Conservation (phyloP, 371 early-diverging fungal species). For the Mucor velutinosus region DNA sequence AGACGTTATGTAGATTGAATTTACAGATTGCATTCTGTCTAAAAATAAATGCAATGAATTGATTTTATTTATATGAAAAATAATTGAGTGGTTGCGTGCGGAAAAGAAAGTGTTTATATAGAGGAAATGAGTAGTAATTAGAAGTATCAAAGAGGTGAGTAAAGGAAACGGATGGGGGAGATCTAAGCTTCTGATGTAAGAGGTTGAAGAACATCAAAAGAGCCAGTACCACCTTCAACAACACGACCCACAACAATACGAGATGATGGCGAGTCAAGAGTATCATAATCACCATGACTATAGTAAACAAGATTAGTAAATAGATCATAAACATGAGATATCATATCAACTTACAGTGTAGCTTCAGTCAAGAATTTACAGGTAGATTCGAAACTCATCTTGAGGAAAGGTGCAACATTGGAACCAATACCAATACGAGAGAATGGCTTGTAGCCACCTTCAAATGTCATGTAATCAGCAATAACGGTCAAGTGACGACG, state of each 20-base stretch:
- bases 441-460: slow-evolving; percentile 97
- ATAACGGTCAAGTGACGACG: slow-evolving; percentile 95
- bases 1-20: neutral
- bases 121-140: slow-evolving; percentile 6
- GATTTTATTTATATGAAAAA: slow-evolving; percentile 2
- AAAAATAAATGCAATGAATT: slow-evolving; percentile 6
- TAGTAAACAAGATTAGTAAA: neutral
- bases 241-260: slow-evolving; percentile 94
- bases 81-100: neutral
- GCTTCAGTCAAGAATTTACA: slow-evolving; percentile 93
- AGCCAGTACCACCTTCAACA: slow-evolving; percentile 93
- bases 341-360: slow-evolving; percentile 62
- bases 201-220: slow-evolving; percentile 86
- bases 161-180: neutral
- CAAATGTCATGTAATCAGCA: slow-evolving; percentile 99
- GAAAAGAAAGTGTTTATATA: slow-evolving; percentile 1
- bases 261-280: slow-evolving; percentile 87
- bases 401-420: slow-evolving; percentile 91
- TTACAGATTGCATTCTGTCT: slow-evolving; percentile 8
- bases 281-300: slow-evolving; percentile 85
- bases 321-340: neutral
- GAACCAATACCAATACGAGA: slow-evolving; percentile 93
- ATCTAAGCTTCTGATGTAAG: slow-evolving; percentile 29
- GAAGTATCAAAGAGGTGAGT: neutral
- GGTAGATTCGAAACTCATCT: slow-evolving; percentile 98